Base-by-base conservation (phyloP, 805 yeast genomes). In the Wickerhamomyces chaumierensis region DNA sequence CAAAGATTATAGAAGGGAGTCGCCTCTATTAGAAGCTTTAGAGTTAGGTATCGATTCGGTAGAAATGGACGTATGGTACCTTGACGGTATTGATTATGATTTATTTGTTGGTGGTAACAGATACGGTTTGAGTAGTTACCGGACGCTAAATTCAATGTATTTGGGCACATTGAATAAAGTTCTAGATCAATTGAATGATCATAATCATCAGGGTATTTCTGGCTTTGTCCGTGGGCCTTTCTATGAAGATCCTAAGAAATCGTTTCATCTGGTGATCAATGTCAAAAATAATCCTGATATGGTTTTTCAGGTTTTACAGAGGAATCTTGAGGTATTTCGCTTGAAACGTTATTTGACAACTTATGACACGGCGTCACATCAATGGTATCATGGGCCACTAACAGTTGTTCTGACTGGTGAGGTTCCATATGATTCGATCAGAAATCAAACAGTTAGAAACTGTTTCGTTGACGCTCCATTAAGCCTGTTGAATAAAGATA, bases 361-460 rank as follows among this genome's bases (percentile, higher is more conserved):
- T 39, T 74, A 60, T 48, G 67, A 75, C 46, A 46, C 59, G 13
- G 44, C 47, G 3, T 44, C 58, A 3, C 52, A 60, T 0, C 44
- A 51, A 18, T 52, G 67, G 40, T 53, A 55, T 2, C 56, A 62
- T 36, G 79, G 78, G 1, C 85, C 86, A 4, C 40, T 82, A 9
- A 70, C 82, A 0, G 62, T 81, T 5, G 67, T 81, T 6, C 66
- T 78, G 23, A 81, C 87, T 0, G 92, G 92, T 1, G 68, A 75
- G 47, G 64, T 72, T 21, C 86, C 87, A 1, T 48, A 57, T 31
- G 69, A 61, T 15, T 41, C 48, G 18, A 61, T 69, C 29, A 23
- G 44, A 8, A 5, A 18, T 2, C 42, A 39, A 33, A 13, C 31
- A 16, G 27, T 41, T 3, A 40, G 48, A 21, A 40, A 40, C 11